Evolutionary conservation across 208 protist genomes (phyloP).

Genomic region (Wallacemonas collosoma): DNA sequence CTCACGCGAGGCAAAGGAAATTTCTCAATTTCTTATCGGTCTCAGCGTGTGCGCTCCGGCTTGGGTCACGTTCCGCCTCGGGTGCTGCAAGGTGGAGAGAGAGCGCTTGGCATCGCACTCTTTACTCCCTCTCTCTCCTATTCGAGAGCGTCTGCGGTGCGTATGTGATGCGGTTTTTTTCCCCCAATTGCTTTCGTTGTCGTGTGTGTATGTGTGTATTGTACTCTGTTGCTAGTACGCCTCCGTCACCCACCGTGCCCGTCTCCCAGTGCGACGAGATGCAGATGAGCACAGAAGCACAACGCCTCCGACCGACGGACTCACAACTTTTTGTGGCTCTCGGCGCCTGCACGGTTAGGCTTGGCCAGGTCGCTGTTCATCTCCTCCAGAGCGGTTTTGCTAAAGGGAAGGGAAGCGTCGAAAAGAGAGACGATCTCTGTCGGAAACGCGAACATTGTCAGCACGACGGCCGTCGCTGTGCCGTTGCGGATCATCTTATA

Average conservation of each 20-base stretch:
- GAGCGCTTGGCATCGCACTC: too few species aligned
- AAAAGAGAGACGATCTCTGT: slow-evolving; percentile 47
- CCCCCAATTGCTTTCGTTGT: not conserved
- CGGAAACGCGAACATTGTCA: slow-evolving; percentile 61
- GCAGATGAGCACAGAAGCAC: too few species aligned
- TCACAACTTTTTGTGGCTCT: slow-evolving; percentile 10
- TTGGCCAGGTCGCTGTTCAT: slow-evolving; percentile 7
- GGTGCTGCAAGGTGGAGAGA: too few species aligned
- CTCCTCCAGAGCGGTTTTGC: slow-evolving; percentile 9
- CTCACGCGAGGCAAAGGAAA: too few species aligned
- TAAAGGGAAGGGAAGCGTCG: slow-evolving; percentile 49
- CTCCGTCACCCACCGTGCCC: too few species aligned
- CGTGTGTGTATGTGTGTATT: slow-evolving; percentile 7
- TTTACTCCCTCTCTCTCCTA: too few species aligned
- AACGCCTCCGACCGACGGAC: not conserved
- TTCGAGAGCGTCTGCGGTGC: not conserved
- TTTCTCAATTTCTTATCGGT: too few species aligned
- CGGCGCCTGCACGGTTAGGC: slow-evolving; percentile 1
- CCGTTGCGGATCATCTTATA: slow-evolving; percentile 68
- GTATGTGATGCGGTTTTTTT: not conserved
- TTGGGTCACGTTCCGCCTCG: too few species aligned
- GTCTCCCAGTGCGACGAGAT: too few species aligned
- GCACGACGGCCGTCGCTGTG: slow-evolving; percentile 31
- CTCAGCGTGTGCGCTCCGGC: too few species aligned
- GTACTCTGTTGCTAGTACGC: not conserved